Percentiles rank a stretch among this genome's conserved stretches.
Evolutionary conservation across 768 basidiomycete species (phyloP).

Genomic region (Suillus sp.): DNA sequence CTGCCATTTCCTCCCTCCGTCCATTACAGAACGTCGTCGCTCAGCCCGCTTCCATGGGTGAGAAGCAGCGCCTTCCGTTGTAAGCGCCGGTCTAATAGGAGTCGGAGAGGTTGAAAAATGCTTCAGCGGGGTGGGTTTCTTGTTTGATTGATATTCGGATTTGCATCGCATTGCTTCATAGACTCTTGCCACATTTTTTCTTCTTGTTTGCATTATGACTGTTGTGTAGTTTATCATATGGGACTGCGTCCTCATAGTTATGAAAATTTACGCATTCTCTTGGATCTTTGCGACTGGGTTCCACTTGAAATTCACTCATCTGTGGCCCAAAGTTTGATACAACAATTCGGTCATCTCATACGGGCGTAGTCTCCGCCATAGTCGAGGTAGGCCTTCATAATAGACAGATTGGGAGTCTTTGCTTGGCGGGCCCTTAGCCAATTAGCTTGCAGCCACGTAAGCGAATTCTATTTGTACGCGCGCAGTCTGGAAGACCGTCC

Average conservation of each 20-base stretch:
- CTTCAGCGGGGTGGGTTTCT: neutral
- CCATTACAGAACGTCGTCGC: conserved; percentile 22
- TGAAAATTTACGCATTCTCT: neutral
- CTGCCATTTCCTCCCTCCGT: neutral
- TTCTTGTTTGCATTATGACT: conserved; percentile 3
- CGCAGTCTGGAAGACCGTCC: too few relatives aligned
- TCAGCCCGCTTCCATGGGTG: conserved; percentile 28
- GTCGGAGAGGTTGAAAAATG: conserved; percentile 9
- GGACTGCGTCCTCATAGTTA: conserved; percentile 10
- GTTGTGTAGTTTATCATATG: conserved; percentile 10
- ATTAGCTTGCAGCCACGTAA: neutral
- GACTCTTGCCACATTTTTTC: conserved; percentile 10
- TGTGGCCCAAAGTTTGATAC: neutral
- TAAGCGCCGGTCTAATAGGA: conserved; percentile 13
- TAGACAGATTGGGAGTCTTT: too few relatives aligned
- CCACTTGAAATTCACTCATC: neutral
- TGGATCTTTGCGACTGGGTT: neutral
- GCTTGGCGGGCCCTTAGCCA: neutral
- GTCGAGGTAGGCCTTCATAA: too few relatives aligned
- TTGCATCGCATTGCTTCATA: conserved; percentile 11
- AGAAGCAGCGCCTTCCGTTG: conserved; percentile 31
- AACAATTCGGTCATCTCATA: neutral
- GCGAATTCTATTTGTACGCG: neutral
- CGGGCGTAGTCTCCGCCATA: neutral
- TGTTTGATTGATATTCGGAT: neutral